These are phyloP conservation scores for Cryptosporidium parvum DNA, from an alignment of 169 alveolate genomes.

Conservation along the genomic window DNA sequence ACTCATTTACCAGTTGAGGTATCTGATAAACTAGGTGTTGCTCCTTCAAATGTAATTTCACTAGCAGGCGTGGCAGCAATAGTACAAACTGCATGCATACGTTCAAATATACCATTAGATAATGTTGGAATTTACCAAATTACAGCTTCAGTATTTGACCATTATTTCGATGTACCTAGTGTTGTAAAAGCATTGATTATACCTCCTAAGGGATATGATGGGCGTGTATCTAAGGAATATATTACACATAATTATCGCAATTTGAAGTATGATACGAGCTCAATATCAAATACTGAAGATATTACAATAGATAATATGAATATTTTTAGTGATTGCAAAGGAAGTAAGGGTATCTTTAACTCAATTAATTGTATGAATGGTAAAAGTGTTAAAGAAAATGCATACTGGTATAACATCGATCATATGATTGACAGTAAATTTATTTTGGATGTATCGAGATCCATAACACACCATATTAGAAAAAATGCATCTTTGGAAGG, in stretches of 20 bases:
- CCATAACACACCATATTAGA: slow-evolving; percentile 62
- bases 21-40: slow-evolving; percentile 73
- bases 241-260: slow-evolving; percentile 58
- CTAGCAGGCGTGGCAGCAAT: slow-evolving; percentile 70
- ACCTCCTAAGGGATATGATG: slow-evolving; percentile 76
- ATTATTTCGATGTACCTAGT: slow-evolving; percentile 71
- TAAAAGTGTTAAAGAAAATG: slow-evolving; percentile 55
- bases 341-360: slow-evolving; percentile 17
- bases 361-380: slow-evolving; percentile 32
- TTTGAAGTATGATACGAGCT: slow-evolving; percentile 69
- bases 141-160: slow-evolving; percentile 76
- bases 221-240: slow-evolving; percentile 71
- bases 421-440: slow-evolving; percentile 61
- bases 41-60: slow-evolving; percentile 73
- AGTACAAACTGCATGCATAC: slow-evolving; percentile 73
- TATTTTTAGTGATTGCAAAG: slow-evolving; percentile 38
- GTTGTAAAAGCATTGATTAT: slow-evolving; percentile 55
- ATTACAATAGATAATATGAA: slow-evolving; percentile 40
- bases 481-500: slow-evolving; percentile 73
- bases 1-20: slow-evolving; percentile 69
- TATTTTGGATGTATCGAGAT: slow-evolving; percentile 69
- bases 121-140: slow-evolving; percentile 73
- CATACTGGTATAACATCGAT: slow-evolving; percentile 67
- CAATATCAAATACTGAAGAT: slow-evolving; percentile 71
- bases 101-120: slow-evolving; percentile 71